Percentiles rank a stretch among this genome's conserved stretches.
Conservation (phyloP, 805 yeast genomes). For the Starmerella vitae region DNA sequence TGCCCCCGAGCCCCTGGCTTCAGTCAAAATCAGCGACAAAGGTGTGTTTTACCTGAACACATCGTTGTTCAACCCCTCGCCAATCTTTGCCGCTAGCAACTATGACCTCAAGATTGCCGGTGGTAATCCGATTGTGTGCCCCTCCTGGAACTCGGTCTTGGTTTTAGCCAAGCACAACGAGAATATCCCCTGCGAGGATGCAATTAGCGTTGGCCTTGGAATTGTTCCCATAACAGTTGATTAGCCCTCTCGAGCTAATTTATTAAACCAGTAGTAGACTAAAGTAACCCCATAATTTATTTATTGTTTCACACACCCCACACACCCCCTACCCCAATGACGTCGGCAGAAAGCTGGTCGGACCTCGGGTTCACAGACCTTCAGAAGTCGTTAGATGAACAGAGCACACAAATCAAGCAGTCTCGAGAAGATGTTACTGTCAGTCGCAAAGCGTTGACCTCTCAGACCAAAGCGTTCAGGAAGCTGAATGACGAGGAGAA, state of each 20-base stretch:
- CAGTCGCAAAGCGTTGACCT: constrained; percentile 62
- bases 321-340: not conserved
- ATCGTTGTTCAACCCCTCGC: constrained; percentile 19
- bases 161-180: constrained; percentile 11
- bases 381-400: constrained; percentile 60
- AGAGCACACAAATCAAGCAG: constrained; percentile 58
- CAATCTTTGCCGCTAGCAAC: constrained; percentile 16
- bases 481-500: constrained; percentile 57
- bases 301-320: too few relatives aligned
- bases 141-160: constrained; percentile 21
- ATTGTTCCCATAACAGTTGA: constrained; percentile 13
- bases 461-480: constrained; percentile 74
- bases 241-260: too few relatives aligned
- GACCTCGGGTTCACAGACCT: constrained; percentile 55
- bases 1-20: constrained; percentile 22
- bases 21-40: constrained; percentile 18
- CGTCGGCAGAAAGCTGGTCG: constrained; percentile 39
- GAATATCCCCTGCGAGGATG: constrained; percentile 16
- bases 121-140: constrained; percentile 19
- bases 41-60: constrained; percentile 18
- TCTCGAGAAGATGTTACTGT: constrained; percentile 54
- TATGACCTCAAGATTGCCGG: constrained; percentile 11
- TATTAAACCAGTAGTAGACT: not conserved
- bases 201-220: constrained; percentile 18
- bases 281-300: not conserved